Percentiles rank a stretch among this genome's conserved stretches.
Evolutionary conservation across 73 alveolate genomes (phyloP).

Genomic region (Paramecium sexaurelia): DNA sequence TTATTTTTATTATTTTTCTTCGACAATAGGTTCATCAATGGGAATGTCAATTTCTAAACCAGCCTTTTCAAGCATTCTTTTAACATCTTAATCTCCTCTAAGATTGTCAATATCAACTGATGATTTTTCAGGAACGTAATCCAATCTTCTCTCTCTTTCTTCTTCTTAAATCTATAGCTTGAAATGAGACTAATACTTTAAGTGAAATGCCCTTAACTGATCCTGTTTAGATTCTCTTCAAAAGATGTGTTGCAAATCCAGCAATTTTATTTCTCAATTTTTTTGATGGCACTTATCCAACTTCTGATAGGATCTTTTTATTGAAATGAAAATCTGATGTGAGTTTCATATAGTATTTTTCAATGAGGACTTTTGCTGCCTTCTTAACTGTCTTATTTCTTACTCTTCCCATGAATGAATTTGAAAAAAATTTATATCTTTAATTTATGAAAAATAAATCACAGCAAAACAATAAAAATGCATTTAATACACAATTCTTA

Average conservation of each 20-base stretch:
- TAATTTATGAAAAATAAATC: constrained; percentile 19
- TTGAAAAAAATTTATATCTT: constrained; percentile 35
- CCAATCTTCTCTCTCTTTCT: constrained; percentile 76
- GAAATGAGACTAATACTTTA: constrained; percentile 92
- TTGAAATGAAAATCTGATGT: constrained; percentile 96
- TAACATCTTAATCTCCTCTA: constrained; percentile 56
- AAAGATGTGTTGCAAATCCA: constrained; percentile 96
- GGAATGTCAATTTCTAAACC: constrained; percentile 56
- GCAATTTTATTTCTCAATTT: constrained; percentile 91
- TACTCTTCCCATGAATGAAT: constrained; percentile 91
- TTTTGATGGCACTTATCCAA: constrained; percentile 93
- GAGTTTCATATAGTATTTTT: constrained; percentile 93
- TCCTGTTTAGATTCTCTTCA: constrained; percentile 97
- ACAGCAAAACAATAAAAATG: background rate
- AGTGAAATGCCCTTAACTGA: constrained; percentile 98
- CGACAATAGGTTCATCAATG: constrained; percentile 18
- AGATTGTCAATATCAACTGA: constrained; percentile 63
- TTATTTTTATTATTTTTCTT: constrained; percentile 27
- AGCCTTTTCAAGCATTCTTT: constrained; percentile 60
- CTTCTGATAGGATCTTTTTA: constrained; percentile 96
- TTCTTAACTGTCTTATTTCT: constrained; percentile 97
- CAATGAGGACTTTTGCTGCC: constrained; percentile 95
- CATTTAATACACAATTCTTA: background rate
- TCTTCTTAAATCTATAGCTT: constrained; percentile 84
- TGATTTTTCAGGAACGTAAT: constrained; percentile 70